Conservation (phyloP, 495 filamentous ascomycete genomes). For the Aspergillus asperescens region DNA sequence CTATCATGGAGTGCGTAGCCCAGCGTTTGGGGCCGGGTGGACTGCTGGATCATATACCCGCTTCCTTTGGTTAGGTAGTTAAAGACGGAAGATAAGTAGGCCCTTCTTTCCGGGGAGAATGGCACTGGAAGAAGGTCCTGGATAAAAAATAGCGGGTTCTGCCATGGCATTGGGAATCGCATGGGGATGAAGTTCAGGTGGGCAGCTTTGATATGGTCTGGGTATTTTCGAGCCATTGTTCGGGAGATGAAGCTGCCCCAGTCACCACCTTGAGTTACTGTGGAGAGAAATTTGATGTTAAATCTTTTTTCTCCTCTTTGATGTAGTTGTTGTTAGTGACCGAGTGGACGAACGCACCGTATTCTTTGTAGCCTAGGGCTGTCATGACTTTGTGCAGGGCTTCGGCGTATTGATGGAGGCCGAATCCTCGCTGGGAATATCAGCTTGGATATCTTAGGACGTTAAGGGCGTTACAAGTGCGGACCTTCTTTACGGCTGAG, state of each 20-base stretch:
- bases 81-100: slow-evolving; percentile 25
- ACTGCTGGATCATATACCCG: slow-evolving; percentile 43
- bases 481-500: slow-evolving; percentile 44
- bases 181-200: slow-evolving; percentile 42
- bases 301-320: no score
- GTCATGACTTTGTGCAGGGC: slow-evolving; percentile 41
- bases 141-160: slow-evolving; percentile 31
- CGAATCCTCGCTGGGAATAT: slow-evolving; percentile 33
- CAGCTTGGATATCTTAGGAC: neutral
- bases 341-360: slow-evolving; percentile 26
- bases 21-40: slow-evolving; percentile 47
- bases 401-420: slow-evolving; percentile 40
- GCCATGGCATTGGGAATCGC: slow-evolving; percentile 29
- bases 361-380: slow-evolving; percentile 40
- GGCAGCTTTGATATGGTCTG: slow-evolving; percentile 36
- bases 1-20: slow-evolving; percentile 47
- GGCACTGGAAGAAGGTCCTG: slow-evolving; percentile 32
- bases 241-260: slow-evolving; percentile 45
- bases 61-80: slow-evolving; percentile 36
- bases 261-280: slow-evolving; percentile 48
- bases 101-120: slow-evolving; percentile 32
- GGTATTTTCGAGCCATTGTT: slow-evolving; percentile 36
- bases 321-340: no score
- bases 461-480: neutral
- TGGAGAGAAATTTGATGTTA: neutral